Evolutionary conservation across 768 basidiomycete genomes (phyloP).

Genomic region (Clathrus columnatus): DNA sequence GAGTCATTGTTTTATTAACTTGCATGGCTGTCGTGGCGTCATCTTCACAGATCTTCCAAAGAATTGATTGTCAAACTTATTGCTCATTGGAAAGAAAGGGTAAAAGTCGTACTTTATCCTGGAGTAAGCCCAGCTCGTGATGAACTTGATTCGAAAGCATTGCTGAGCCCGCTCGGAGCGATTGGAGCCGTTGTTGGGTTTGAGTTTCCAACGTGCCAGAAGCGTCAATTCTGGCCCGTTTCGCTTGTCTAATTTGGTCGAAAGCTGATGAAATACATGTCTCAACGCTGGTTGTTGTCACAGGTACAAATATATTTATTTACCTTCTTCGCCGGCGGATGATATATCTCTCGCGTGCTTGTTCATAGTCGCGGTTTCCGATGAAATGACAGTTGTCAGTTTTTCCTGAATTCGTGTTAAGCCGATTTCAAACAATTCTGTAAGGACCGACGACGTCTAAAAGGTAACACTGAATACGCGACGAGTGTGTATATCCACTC

Average conservation of each 20-base stretch:
- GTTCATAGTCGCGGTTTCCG: constrained; percentile 1
- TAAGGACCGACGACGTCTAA: constrained; percentile 33
- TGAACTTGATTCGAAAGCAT: constrained; percentile 44
- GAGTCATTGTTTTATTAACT: constrained; percentile 30
- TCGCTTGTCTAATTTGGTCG: constrained; percentile 51
- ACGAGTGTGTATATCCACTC: neutral
- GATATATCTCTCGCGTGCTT: constrained; percentile 35
- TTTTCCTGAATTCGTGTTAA: neutral
- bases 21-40: constrained; percentile 35
- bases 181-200: constrained; percentile 42
- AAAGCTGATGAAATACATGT: constrained; percentile 34
- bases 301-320: constrained; percentile 12
- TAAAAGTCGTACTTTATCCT: constrained; percentile 41
- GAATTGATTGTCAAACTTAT: neutral
- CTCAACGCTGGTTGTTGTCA: neutral
- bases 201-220: constrained; percentile 41
- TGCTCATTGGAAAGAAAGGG: neutral
- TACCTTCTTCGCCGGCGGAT: constrained; percentile 37
- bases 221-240: constrained; percentile 58
- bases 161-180: constrained; percentile 40
- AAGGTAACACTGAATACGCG: constrained; percentile 27
- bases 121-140: constrained; percentile 31
- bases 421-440: constrained; percentile 22
- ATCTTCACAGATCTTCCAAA: constrained; percentile 34
- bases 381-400: neutral